These are phyloP conservation scores for Solanum sejunctum DNA, from an alignment of 257 asterid genomes.

Conservation along the genomic window DNA sequence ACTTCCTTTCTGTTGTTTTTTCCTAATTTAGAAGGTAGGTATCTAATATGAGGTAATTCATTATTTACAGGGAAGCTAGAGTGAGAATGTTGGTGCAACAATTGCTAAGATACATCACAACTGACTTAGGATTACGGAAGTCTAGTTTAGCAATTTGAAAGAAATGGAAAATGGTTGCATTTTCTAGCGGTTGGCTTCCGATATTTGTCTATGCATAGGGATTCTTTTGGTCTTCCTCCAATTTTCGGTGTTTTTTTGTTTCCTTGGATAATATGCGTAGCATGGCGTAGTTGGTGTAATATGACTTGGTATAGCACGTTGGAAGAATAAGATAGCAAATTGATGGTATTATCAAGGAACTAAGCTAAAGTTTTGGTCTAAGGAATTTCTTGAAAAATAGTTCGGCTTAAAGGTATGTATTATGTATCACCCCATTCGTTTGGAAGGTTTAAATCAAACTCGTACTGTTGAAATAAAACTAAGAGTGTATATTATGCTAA, in stretches of 20 bases:
- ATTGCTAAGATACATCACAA: conserved; percentile 51
- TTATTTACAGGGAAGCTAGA: conserved; percentile 58
- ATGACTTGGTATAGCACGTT: no score
- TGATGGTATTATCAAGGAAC: background rate
- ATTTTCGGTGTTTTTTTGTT: background rate
- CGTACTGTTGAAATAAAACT: no score
- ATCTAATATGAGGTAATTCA: conserved; percentile 4
- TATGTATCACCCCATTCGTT: background rate
- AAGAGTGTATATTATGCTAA: no score
- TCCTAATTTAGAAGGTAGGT: background rate
- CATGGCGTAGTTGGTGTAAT: no score
- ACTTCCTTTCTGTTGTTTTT: background rate
- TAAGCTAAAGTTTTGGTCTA: background rate
- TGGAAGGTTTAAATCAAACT: no score
- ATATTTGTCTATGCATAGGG: background rate
- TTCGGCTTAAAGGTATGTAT: background rate
- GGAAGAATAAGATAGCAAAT: no score
- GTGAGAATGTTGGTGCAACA: conserved; percentile 78
- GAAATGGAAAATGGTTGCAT: background rate
- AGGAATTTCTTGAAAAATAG: background rate
- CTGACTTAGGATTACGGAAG: conserved; percentile 61
- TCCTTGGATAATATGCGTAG: no score
- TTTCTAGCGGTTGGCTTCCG: background rate
- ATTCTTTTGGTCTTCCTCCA: background rate
- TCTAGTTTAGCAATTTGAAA: conserved; percentile 22